Percentiles rank a stretch among this genome's conserved stretches.
phyloP scores from a whole-genome alignment of 345 rosid species.

The Atalantia buxifolia region DNA sequence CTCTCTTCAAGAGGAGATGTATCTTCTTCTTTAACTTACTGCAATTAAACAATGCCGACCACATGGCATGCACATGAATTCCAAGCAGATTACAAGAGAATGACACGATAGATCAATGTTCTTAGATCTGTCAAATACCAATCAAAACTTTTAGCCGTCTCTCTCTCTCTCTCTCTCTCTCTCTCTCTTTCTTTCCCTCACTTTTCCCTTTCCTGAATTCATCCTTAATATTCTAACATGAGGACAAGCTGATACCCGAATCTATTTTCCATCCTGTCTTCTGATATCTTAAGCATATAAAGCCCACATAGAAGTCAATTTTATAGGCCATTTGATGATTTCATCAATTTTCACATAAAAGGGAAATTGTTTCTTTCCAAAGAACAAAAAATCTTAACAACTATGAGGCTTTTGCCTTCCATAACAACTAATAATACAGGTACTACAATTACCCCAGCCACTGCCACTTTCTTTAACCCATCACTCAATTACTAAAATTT shows the following conservation, averaged over 20 bases:
- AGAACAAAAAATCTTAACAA: neutral
- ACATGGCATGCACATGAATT: slow-evolving; percentile 10
- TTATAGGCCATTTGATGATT: neutral
- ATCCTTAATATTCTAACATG: neutral
- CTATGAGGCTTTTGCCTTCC: neutral
- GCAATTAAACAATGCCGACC: slow-evolving; percentile 17
- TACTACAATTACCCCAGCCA: neutral
- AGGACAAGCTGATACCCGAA: neutral
- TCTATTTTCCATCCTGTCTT: neutral
- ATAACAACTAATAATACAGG: neutral
- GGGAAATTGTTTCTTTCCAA: neutral
- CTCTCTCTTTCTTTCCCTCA: neutral
- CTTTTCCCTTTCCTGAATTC: neutral
- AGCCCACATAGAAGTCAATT: neutral
- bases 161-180: neutral
- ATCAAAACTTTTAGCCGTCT: neutral
- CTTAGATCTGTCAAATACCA: neutral
- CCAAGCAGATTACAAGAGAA: neutral
- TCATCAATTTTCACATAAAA: neutral
- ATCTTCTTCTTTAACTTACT: slow-evolving; percentile 7
- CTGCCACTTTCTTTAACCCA: neutral
- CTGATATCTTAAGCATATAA: neutral
- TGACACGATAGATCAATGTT: neutral
- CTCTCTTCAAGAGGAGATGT: slow-evolving; percentile 23
- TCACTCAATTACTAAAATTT: neutral